Evolutionary conservation across 495 filamentous ascomycete species (phyloP), one percentile per base, ranked within the genome.

Genomic region (Daldinia childiae): DNA sequence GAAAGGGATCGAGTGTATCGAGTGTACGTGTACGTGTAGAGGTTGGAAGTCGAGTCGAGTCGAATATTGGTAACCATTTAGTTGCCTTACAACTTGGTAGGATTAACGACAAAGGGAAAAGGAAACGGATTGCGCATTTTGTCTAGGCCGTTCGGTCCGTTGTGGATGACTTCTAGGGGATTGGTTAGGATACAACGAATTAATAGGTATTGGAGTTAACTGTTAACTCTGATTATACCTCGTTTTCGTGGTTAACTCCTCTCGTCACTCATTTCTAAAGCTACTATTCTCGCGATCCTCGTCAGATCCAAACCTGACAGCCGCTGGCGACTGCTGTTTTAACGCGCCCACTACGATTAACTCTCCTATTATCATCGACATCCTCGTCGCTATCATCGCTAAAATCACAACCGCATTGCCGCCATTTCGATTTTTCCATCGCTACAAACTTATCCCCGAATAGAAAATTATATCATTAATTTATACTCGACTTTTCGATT

Each of bases 261-360:
- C 50, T 54, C 45, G 51, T 72, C 62, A 56, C 54, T 68, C 64
- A 51, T 64, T 71, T 57, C 11, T n/a, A 36, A 32, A 57, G 41
- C 17, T 58, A 65, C 58, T 41, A 48, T 32, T 52, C 39, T 57
- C 50, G 48, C 62, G 14, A 62, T 66, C 57, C 48, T 62, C 32
- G 30, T 54, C 58, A 26, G 39, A 62, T 66, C 21, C 34, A 56
- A 41, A 39, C 21, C 52, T 58, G 48, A 66, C 63, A 71, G 68
- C 68, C 62, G 68, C 68, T 71, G 68, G 68, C 68, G 62, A 71
- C 51, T 66, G 58, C 68, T n/a, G 36, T 55, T 30, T 55, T 58
- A 61, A 51, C 68, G 50, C 50, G 57, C 50, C 48, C 27, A 36
- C 32, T 30, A 36, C 30, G 12, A 56, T 30, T 45, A 50, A 50